A percentile compares a stretch with the other conserved stretches of the same genome.
These are phyloP conservation scores for Candida patagonica DNA, from an alignment of 805 yeast genomes.

Conservation along the genomic window DNA sequence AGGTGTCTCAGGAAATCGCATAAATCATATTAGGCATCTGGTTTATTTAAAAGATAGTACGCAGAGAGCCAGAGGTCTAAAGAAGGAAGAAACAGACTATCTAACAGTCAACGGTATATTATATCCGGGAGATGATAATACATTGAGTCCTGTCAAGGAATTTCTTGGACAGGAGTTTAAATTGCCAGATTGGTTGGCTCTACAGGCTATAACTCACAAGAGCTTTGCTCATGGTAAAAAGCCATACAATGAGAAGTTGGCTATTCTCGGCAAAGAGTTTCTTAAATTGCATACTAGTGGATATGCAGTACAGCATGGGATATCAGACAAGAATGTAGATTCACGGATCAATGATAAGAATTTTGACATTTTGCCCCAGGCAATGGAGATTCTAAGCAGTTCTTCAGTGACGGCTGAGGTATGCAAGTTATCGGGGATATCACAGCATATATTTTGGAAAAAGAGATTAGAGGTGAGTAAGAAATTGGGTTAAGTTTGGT, in stretches of 20 bases:
- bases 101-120: conserved; percentile 40
- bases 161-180: conserved; percentile 43
- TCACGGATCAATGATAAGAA: conserved; percentile 21
- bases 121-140: conserved; percentile 45
- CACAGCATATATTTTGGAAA: conserved; percentile 24
- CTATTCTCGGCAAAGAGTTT: conserved; percentile 44
- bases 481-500: neutral
- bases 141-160: conserved; percentile 39
- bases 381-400: conserved; percentile 23
- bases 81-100: conserved; percentile 58
- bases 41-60: conserved; percentile 34
- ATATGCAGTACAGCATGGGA: conserved; percentile 12
- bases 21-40: conserved; percentile 20
- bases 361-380: conserved; percentile 22
- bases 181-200: conserved; percentile 50
- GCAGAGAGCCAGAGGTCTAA: conserved; percentile 58
- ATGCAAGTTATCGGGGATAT: conserved; percentile 22
- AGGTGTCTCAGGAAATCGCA: neutral
- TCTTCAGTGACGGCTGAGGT: conserved; percentile 22
- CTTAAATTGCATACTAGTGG: conserved; percentile 20
- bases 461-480: conserved; percentile 7
- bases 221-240: conserved; percentile 86
- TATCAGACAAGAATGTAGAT: neutral
- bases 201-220: conserved; percentile 87
- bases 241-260: conserved; percentile 82